Evolutionary conservation across 805 yeast genomes (phyloP), one percentile per base, ranked within the genome.

Genomic region (Metschnikowia hibisci): DNA sequence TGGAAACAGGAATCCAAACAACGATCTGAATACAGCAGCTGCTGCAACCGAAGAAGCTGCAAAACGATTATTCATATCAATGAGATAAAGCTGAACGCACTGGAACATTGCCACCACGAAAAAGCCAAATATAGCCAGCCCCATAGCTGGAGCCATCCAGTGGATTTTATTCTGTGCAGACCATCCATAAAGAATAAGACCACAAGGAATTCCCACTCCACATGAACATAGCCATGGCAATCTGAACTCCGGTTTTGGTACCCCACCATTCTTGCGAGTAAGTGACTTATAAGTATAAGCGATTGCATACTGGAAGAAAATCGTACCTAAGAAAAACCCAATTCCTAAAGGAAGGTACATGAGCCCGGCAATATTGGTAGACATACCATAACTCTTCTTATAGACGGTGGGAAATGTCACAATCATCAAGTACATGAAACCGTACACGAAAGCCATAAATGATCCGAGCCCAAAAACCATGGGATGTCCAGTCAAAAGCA

Each of bases 151-250:
- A 70, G 81, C 76, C 32, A 82, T 71, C 82, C 84, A 83, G 41
- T 71, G 78, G 34, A 78, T 55, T 25, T 73, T 57, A 26, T 73
- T 66, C 53, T 80, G 66, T 1, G 84, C 82, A 27, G 82, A 73
- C 89, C 88, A 83, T 12, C 88, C 89, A 53, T 78, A 81, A 79
- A 86, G 79, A 46, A 83, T 64, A 32, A 82, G 63, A 0, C 87
- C 88, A 11, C 71, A 66, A 0, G 87, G 81, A 48, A 79, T 70
- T 13, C 73, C 54, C 28, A 81, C 48, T 1, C 84, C 80, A 26
- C 51, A 43, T 12, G 67, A 59, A 47, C 78, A 66, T 32, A 81
- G 57, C 41, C 74, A 63, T 11, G 82, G 82, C 25, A 82, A 56
- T 37, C 85, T 63, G 56, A 59, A 80, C 55, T 82, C 88, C 1